Base-by-base conservation (phyloP, 2,329 filamentous ascomycete species). In the Trichoderma oligosporum region DNA sequence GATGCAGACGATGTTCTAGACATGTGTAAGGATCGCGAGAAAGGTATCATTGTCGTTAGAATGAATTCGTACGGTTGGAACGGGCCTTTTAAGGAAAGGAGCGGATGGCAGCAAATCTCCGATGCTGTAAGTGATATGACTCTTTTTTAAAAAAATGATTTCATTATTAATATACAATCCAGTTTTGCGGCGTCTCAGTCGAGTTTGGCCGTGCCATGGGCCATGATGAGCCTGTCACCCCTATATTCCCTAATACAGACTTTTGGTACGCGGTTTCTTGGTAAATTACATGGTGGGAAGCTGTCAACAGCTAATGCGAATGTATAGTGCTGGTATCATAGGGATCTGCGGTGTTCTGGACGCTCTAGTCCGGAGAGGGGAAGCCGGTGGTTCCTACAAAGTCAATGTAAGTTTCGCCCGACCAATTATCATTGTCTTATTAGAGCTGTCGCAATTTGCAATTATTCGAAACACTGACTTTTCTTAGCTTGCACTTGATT, bases 51-150 rank as follows among this genome's bases (percentile, higher is more conserved):
- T 18, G 73, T 78, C 41, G 74, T 76, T 3, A 67, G 74, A 3
- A 78, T 80, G 67, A 80, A 82, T 61, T 81, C 78, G 63, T 82
- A 80, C 59, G 79, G 79, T 0, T 80, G 74, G 70, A 62, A 79
- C 45, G 79, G 79, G 0, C 75, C 75, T 0, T 78, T 74, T 73
- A 64, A 67, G 8, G 66, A 74, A 25, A 67, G 78, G 2, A 75
- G 69, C 33, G 79, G 78, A 0, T 82, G 78, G 78, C 79, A 82
- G 66, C 77, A 80, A 63, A 80, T 82, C 55, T 74, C 71, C 27
- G 78, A 82, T 62, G 74, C 76, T 3, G 68, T 71, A 57, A 64
- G 65, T 62, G 22, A 39, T 11, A 22, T 2, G 1, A n/a, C 8
- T 4, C 12, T 5, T 39, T 11, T 9, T 18, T 39, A 22, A 39